Percentiles rank a stretch among this genome's conserved stretches.
Conservation (phyloP, 2,329 filamentous ascomycete genomes). For the Trichoderma cornu-damae region DNA sequence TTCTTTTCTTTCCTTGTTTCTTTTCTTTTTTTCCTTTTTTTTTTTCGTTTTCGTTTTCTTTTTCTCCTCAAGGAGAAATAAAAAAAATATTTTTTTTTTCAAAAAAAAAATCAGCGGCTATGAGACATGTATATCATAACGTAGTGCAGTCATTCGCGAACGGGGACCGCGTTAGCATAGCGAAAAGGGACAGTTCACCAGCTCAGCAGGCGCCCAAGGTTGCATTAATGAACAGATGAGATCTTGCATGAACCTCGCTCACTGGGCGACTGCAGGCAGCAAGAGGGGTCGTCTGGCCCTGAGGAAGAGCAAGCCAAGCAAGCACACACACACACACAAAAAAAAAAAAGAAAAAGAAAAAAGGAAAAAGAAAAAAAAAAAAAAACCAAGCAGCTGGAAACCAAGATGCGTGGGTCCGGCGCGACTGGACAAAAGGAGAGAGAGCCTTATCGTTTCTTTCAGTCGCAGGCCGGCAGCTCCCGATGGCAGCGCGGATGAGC, state of each 20-base stretch:
- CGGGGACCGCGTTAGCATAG: not conserved
- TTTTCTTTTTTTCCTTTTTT: no score
- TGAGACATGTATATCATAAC: conserved; percentile 4
- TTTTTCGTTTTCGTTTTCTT: no score
- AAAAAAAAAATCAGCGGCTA: not conserved
- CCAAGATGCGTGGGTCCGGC: conserved; percentile 6
- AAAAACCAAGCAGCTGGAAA: not conserved
- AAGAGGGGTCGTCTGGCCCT: conserved; percentile 2
- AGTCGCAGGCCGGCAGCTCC: not conserved
- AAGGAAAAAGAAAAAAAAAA: no score
- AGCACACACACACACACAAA: no score
- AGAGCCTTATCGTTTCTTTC: conserved; percentile 4
- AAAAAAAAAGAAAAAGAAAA: no score
- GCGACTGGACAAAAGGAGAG: conserved; percentile 6
- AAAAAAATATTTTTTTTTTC: no score
- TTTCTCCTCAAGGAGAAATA: no score
- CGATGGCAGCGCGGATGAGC: conserved; percentile 7
- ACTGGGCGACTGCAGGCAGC: not conserved
- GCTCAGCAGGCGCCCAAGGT: conserved; percentile 3
- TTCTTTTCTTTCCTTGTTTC: no score
- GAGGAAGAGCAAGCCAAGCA: not conserved
- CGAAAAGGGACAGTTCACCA: conserved; percentile 4
- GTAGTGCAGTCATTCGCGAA: conserved; percentile 1
- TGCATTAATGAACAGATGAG: conserved; percentile 2
- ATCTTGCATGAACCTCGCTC: conserved; percentile 10